A percentile compares a stretch with the other conserved stretches of the same genome.
Conservation (phyloP, 129 eudicot genomes). For the Ambrosia trifida region DNA sequence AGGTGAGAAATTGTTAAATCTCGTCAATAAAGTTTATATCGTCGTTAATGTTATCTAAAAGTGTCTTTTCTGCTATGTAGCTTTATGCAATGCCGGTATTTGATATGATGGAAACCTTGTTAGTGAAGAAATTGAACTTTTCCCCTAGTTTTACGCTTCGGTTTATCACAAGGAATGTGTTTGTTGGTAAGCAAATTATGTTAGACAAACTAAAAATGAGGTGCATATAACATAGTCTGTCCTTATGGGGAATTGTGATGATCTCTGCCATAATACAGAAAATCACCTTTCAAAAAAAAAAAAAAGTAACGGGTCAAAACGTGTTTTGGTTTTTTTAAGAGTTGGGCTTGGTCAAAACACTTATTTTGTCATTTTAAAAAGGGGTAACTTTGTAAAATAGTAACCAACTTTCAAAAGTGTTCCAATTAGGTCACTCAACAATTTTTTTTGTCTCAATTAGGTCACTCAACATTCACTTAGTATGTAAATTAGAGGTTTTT, state of each 20-base stretch:
- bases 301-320: not conserved
- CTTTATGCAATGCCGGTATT: conserved; percentile 86
- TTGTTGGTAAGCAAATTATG: conserved; percentile 56
- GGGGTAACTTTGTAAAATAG: no score
- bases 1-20: conserved; percentile 34
- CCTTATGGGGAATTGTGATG: no score
- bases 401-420: no score
- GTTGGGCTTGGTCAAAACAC: not conserved
- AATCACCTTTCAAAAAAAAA: no score
- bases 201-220: not conserved
- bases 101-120: conserved; percentile 72
- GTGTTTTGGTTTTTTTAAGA: not conserved
- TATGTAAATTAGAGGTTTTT: no score
- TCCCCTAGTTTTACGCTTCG: conserved; percentile 56
- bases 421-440: no score
- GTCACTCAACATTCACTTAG: no score
- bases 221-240: no score
- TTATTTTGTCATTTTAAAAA: not conserved
- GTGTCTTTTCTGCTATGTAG: conserved; percentile 27
- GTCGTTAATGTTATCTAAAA: conserved; percentile 2
- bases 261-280: no score
- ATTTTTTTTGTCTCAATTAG: no score
- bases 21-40: not conserved
- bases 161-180: conserved; percentile 54
- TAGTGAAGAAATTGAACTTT: conserved; percentile 65